phyloP scores from a whole-genome alignment of 176 grass and related monocot species.

The Musa troglodytarum region DNA sequence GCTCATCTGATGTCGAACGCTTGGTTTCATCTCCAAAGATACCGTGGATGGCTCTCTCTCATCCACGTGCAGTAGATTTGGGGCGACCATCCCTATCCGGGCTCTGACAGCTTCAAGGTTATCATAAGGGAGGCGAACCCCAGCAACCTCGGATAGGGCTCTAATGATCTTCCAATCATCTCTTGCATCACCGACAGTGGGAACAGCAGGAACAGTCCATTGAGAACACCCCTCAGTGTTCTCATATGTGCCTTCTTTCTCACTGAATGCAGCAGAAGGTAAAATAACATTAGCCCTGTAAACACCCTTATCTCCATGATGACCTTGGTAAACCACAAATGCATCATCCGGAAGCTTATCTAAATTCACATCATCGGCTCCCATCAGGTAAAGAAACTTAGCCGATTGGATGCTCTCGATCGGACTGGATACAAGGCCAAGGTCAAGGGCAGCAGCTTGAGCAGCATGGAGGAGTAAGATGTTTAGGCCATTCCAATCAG shows the following conservation, averaged over 20 bases:
- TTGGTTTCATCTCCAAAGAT: slow-evolving; percentile 56
- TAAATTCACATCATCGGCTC: slow-evolving; percentile 76
- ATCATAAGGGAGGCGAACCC: slow-evolving; percentile 56
- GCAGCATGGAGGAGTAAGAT: slow-evolving; percentile 81
- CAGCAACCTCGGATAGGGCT: slow-evolving; percentile 72
- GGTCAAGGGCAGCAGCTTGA: slow-evolving; percentile 88
- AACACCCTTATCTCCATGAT: slow-evolving; percentile 89
- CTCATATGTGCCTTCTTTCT: slow-evolving; percentile 96
- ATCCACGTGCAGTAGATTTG: slow-evolving; percentile 68
- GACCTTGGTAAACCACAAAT: slow-evolving; percentile 95
- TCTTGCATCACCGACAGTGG: slow-evolving; percentile 87
- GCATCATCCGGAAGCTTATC: slow-evolving; percentile 83
- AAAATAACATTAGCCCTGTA: slow-evolving; percentile 85
- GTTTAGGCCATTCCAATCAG: slow-evolving; percentile 88
- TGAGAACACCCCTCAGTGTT: slow-evolving; percentile 93
- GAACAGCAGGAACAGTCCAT: slow-evolving; percentile 89
- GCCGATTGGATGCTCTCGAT: slow-evolving; percentile 47
- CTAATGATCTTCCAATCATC: slow-evolving; percentile 99
- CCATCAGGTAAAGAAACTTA: slow-evolving; percentile 96
- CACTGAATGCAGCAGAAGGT: slow-evolving; percentile 88
- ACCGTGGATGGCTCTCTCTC: slow-evolving; percentile 66
- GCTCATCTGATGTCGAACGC: slow-evolving; percentile 42
- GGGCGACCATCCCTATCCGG: slow-evolving; percentile 58
- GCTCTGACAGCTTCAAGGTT: slow-evolving; percentile 37
- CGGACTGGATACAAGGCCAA: slow-evolving; percentile 69